phyloP scores from a whole-genome alignment of 1,284 basidiomycete genomes.

The Coniferiporia sulphurascens region DNA sequence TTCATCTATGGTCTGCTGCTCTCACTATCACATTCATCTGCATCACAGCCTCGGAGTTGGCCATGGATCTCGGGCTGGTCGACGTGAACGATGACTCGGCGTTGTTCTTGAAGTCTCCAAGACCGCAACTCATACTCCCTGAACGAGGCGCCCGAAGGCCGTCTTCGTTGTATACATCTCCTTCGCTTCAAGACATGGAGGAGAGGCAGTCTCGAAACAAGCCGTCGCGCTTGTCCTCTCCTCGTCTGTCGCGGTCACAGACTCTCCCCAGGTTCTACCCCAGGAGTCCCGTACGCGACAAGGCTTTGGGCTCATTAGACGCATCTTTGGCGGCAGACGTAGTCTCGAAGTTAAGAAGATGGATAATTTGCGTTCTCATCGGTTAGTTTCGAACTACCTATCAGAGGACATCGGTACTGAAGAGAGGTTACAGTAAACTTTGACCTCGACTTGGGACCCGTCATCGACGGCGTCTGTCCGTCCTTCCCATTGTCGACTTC shows the following conservation, averaged over 20 bases:
- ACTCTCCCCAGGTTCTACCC: constrained; percentile 32
- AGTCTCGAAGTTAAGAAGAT: constrained; percentile 54
- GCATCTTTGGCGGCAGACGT: constrained; percentile 40
- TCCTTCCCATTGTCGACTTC: constrained; percentile 53
- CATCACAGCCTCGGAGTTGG: not conserved
- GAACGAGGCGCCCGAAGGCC: not conserved
- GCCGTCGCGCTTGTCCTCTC: constrained; percentile 17
- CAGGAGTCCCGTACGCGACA: constrained; percentile 12
- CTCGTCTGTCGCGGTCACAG: constrained; percentile 33
- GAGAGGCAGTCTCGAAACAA: constrained; percentile 19
- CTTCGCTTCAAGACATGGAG: constrained; percentile 30
- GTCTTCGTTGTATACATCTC: constrained; percentile 19
- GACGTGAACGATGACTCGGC: constrained; percentile 11
- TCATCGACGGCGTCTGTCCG: constrained; percentile 70
- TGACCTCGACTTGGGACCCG: constrained; percentile 83
- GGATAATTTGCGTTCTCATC: constrained; percentile 77
- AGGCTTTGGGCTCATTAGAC: constrained; percentile 17
- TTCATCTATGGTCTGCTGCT: not conserved
- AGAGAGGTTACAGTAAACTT: constrained; percentile 63
- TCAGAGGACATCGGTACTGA: constrained; percentile 9
- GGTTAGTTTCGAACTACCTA: constrained; percentile 37
- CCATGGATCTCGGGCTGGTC: constrained; percentile 14
- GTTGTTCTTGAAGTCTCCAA: constrained; percentile 8
- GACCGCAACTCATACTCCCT: not conserved
- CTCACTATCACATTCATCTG: not conserved